Conservation (phyloP, 345 rosid species). For the Syzygium grande region DNA sequence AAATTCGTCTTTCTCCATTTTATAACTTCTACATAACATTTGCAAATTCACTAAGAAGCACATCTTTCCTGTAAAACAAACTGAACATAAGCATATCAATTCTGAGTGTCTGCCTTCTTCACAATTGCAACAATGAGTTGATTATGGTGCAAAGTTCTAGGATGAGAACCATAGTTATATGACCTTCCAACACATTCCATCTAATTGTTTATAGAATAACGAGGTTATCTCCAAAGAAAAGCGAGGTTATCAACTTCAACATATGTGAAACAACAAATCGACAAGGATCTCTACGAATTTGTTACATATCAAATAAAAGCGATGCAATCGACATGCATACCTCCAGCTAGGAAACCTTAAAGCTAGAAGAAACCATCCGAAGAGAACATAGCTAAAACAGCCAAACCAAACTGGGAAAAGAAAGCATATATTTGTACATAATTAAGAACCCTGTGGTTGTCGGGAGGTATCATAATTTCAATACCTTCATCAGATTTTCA, state of each 20-base stretch:
- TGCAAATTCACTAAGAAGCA: no score
- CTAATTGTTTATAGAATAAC: neutral
- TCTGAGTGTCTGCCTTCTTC: neutral
- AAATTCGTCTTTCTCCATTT: no score
- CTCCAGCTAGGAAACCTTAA: neutral
- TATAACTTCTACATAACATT: no score
- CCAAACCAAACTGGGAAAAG: neutral
- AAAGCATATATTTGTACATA: neutral
- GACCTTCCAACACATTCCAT: neutral
- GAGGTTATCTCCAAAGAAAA: accelerated
- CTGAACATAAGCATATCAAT: neutral
- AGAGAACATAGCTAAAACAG: neutral
- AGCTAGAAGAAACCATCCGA: neutral
- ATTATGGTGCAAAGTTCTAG: neutral
- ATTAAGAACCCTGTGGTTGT: neutral
- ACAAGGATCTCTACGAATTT: neutral
- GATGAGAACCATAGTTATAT: accelerated
- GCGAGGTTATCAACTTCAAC: neutral
- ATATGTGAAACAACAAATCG: neutral
- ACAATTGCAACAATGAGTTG: neutral
- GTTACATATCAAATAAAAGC: accelerated
- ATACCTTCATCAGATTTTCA: neutral
- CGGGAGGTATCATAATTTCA: accelerated
- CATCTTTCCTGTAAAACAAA: no score
- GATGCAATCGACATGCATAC: neutral